Evolutionary conservation across 768 basidiomycete species (phyloP).

Genomic region (Rhodotorula graminis): DNA sequence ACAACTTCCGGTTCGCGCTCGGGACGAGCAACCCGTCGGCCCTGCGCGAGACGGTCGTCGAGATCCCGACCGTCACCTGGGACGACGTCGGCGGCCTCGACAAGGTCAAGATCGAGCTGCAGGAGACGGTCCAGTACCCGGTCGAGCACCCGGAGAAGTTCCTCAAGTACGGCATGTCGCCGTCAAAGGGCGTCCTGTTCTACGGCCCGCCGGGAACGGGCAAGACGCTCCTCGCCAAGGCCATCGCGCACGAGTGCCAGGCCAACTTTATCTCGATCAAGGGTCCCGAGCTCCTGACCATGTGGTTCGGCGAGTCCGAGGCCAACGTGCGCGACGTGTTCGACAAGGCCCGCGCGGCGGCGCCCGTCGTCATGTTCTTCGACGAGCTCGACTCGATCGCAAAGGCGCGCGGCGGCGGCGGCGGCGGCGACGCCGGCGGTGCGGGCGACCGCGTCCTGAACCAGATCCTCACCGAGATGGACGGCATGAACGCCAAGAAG

Average conservation of each 20-base stretch:
- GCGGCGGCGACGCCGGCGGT: slow-evolving; percentile 83
- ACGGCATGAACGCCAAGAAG: slow-evolving; percentile 98
- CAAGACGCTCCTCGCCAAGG: slow-evolving; percentile 97
- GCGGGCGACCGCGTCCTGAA: slow-evolving; percentile 97
- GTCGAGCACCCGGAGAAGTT: slow-evolving; percentile 99
- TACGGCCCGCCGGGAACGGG: slow-evolving; percentile 99
- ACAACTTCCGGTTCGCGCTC: slow-evolving; percentile 99
- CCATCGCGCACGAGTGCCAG: slow-evolving; percentile 98
- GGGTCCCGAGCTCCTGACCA: slow-evolving; percentile 95
- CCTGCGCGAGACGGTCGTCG: slow-evolving; percentile 97
- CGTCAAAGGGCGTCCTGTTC: slow-evolving; percentile 98
- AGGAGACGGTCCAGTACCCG: slow-evolving; percentile 99
- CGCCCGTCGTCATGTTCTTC: slow-evolving; percentile 99
- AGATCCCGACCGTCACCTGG: slow-evolving; percentile 98
- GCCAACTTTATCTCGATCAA: slow-evolving; percentile 99
- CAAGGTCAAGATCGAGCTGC: slow-evolving; percentile 97
- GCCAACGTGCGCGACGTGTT: slow-evolving; percentile 99
- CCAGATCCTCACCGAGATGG: slow-evolving; percentile 96
- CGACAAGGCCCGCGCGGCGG: slow-evolving; percentile 98
- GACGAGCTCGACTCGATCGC: slow-evolving; percentile 99
- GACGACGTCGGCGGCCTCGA: slow-evolving; percentile 99
- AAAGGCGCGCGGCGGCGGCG: slow-evolving; percentile 79
- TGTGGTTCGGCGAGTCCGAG: slow-evolving; percentile 99
- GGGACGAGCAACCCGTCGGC: slow-evolving; percentile 97
- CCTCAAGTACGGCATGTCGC: slow-evolving; percentile 99